Conservation (phyloP, 176 grass and related monocot genomes). For the Musa itinerans region DNA sequence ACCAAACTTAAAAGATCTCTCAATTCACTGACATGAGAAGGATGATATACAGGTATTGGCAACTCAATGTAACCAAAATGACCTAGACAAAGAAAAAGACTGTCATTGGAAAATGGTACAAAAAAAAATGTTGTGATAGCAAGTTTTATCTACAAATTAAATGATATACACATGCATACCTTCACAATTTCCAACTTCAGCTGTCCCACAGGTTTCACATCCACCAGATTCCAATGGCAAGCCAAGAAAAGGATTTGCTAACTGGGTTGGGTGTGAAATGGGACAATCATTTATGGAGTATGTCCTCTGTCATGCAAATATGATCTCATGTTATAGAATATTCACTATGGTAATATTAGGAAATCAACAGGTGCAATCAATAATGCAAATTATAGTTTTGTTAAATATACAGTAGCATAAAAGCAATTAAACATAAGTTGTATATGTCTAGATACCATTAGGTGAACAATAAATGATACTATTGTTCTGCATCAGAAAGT, state of each 20-base stretch:
- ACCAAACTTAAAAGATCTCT: conserved; percentile 55
- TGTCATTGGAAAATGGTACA: conserved; percentile 11
- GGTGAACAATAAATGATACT: too few relatives aligned
- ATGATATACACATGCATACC: conserved; percentile 34
- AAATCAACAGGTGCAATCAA: not conserved
- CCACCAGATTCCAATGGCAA: conserved; percentile 72
- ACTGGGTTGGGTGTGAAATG: conserved; percentile 75
- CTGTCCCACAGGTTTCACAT: conserved; percentile 86
- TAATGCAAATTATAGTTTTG: not conserved
- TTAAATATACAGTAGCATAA: not conserved
- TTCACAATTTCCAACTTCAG: conserved; percentile 74
- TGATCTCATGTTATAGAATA: not conserved
- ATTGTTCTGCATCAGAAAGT: too few relatives aligned
- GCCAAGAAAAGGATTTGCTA: conserved; percentile 80
- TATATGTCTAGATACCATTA: too few relatives aligned
- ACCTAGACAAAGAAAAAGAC: conserved; percentile 37
- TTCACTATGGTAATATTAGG: not conserved
- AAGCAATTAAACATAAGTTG: too few relatives aligned
- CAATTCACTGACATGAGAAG: conserved; percentile 67
- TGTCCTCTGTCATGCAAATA: conserved; percentile 34
- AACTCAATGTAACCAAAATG: conserved; percentile 93
- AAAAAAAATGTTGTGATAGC: not conserved
- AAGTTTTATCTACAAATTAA: not conserved
- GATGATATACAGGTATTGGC: conserved; percentile 83
- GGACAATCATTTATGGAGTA: conserved; percentile 64